Evolutionary conservation across 2,329 filamentous ascomycete species (phyloP), one percentile per base, ranked within the genome.

Genomic region (Gliomastix tumulicola): DNA sequence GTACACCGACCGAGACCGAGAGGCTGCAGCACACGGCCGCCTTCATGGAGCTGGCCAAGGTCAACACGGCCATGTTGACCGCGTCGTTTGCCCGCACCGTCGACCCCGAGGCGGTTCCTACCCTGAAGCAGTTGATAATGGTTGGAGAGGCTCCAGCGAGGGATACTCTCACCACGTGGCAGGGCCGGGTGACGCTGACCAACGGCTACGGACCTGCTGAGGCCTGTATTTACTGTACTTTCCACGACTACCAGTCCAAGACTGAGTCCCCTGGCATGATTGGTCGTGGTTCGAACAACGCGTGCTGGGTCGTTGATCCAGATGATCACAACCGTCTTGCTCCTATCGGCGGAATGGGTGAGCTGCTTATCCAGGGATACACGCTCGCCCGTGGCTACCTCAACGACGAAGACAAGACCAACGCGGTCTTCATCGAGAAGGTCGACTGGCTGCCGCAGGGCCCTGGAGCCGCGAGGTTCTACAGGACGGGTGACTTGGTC

Each of bases 401-500:
- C 10, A 38, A 49, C 28, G 34, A 49, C 2, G 41, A 47, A 9
- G 42, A 28, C 6, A 44, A 42, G 20, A 49, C 49, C 3, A 25
- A 15, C 3, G 30, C 36, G 12, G 30, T 30, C 13, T 38, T 38
- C 18, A 21, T 38, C 18, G 17, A 21, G 4, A 19, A 34, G 8
- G 56, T 63, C 0, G 60, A 69, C 11, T 88, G 80, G 47, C 85
- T 94, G 40, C 67, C 90, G 33, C 45, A 76, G 2, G 83, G 92
- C 3, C 27, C 79, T 0, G 41, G 53, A 1, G 82, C 78, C 52
- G 88, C 88, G 2, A 75, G 78, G 3, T 59, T 95, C 1, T 94
- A 94, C 51, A 75, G 85, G 12, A 88, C 83, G 22, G 88, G 89
- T 1, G 88, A 96, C 49, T 69, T 87, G 48, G 89, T 88, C 0